phyloP scores from a whole-genome alignment of 306 rosid genomes.

The Quercus glauca region DNA sequence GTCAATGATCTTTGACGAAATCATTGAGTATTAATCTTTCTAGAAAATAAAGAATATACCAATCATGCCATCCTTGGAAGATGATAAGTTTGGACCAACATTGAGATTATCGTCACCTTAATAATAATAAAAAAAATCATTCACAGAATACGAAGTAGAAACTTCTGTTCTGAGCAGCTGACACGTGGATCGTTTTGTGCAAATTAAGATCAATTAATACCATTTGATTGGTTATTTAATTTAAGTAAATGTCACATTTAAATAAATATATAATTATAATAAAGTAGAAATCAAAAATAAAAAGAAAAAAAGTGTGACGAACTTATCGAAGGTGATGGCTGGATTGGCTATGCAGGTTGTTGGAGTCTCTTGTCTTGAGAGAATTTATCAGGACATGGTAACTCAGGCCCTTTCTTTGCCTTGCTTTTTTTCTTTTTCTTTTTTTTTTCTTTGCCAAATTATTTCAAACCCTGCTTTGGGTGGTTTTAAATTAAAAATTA shows the following conservation, averaged over 20 bases:
- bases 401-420: neutral
- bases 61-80: neutral
- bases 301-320: neutral
- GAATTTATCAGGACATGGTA: neutral
- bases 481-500: too few relatives aligned
- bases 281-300: neutral
- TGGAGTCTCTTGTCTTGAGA: neutral
- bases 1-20: conserved; percentile 2
- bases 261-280: too few relatives aligned
- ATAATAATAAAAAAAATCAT: neutral
- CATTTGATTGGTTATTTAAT: neutral
- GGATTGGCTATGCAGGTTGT: neutral
- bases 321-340: neutral
- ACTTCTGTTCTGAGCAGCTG: neutral
- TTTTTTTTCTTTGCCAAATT: too few relatives aligned
- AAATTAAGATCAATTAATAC: neutral
- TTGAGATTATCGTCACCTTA: neutral
- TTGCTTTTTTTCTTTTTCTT: too few relatives aligned
- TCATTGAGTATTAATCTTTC: neutral
- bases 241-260: neutral
- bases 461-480: too few relatives aligned
- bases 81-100: neutral
- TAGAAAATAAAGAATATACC: neutral
- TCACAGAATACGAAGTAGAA: neutral
- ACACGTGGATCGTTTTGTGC: neutral